A percentile compares a stretch with the other conserved stretches of the same genome.
phyloP scores from a whole-genome alignment of 1,139 yeast genomes.

The Hyphopichia fennica region DNA sequence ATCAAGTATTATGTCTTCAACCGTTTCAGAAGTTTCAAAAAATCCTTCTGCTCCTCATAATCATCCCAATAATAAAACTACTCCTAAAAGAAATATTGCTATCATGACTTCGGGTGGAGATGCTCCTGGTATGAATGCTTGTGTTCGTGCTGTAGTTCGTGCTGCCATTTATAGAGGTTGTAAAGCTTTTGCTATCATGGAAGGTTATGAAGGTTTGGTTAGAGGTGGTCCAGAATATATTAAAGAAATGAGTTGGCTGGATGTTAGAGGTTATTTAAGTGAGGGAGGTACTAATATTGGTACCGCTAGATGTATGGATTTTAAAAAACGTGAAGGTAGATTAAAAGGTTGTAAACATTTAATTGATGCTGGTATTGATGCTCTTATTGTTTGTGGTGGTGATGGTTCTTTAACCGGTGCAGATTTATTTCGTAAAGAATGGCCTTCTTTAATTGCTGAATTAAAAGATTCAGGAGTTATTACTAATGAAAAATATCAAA shows the following conservation, averaged over 20 bases:
- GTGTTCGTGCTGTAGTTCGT: slow-evolving; percentile 76
- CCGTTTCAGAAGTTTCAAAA: slow-evolving; percentile 10
- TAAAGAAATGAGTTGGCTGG: slow-evolving; percentile 71
- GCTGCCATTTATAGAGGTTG: slow-evolving; percentile 72
- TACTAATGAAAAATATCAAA: slow-evolving; percentile 50
- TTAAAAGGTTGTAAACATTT: slow-evolving; percentile 65
- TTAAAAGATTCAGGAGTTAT: slow-evolving; percentile 51
- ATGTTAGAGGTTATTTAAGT: slow-evolving; percentile 72
- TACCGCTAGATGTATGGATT: slow-evolving; percentile 72
- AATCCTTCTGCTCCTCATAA: slow-evolving; percentile 11
- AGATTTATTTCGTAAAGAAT: slow-evolving; percentile 71
- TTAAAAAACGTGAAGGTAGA: slow-evolving; percentile 68
- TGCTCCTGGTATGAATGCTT: slow-evolving; percentile 86
- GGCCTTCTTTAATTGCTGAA: slow-evolving; percentile 73
- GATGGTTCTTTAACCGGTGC: slow-evolving; percentile 87
- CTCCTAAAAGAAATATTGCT: slow-evolving; percentile 54
- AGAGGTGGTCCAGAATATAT: slow-evolving; percentile 62
- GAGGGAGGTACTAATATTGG: slow-evolving; percentile 83
- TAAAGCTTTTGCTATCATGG: slow-evolving; percentile 70
- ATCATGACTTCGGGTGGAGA: slow-evolving; percentile 90
- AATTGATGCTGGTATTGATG: slow-evolving; percentile 74
- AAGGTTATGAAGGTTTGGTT: slow-evolving; percentile 78
- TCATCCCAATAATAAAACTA: slow-evolving; percentile 9
- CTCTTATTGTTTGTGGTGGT: slow-evolving; percentile 81
- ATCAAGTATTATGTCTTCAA: slow-evolving; percentile 6